These are phyloP conservation scores for Podila minutissima DNA, from an alignment of 192 early-diverging fungal genomes.

Conservation along the genomic window DNA sequence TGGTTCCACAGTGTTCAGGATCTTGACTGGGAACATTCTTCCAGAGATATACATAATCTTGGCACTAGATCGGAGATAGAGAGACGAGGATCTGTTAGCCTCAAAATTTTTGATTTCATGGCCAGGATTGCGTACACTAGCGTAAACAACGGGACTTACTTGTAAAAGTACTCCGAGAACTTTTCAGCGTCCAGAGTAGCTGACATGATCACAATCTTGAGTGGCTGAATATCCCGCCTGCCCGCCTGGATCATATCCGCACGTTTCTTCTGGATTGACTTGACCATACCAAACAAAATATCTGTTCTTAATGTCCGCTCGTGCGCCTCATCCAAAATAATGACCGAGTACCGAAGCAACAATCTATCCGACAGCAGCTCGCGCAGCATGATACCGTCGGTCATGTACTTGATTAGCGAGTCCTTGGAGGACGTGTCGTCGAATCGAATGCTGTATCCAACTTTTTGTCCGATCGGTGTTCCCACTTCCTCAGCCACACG, in stretches of 20 bases:
- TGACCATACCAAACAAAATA: constrained; percentile 96
- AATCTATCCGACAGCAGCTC: constrained; percentile 88
- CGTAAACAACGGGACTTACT: constrained; percentile 6
- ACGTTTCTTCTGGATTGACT: constrained; percentile 82
- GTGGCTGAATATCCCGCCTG: constrained; percentile 56
- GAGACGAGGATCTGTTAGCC: neutral
- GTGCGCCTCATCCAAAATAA: constrained; percentile 97
- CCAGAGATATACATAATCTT: constrained; percentile 90
- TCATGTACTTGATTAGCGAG: constrained; percentile 94
- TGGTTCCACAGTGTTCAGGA: constrained; percentile 79
- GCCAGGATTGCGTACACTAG: too few relatives aligned
- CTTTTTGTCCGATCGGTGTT: constrained; percentile 71
- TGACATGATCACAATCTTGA: constrained; percentile 96
- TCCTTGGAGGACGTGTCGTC: constrained; percentile 84
- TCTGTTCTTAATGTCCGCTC: constrained; percentile 98
- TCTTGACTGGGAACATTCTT: constrained; percentile 89
- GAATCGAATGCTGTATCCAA: constrained; percentile 97
- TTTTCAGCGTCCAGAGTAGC: constrained; percentile 95
- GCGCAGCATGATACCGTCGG: constrained; percentile 95
- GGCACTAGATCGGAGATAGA: constrained; percentile 54
- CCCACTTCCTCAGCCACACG: constrained; percentile 87
- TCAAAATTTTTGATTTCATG: too few relatives aligned
- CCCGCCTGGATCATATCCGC: constrained; percentile 53
- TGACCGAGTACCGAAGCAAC: constrained; percentile 80
- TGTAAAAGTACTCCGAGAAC: constrained; percentile 91